Evolutionary conservation across 805 yeast genomes (phyloP).

Genomic region (Schizosaccharomyces cryophilus): DNA sequence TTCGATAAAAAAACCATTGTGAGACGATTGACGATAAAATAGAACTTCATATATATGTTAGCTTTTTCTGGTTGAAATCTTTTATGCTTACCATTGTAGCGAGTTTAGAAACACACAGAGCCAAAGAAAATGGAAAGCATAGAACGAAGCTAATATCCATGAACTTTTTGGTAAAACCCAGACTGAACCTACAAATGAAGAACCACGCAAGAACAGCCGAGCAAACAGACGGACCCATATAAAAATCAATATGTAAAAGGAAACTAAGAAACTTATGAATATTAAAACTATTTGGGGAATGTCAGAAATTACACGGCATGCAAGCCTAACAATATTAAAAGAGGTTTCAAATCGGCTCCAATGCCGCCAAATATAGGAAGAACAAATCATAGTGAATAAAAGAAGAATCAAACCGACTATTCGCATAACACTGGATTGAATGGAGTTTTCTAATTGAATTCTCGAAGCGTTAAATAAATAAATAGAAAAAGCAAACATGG

Average conservation of each 20-base stretch:
- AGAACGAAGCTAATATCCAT: conserved; percentile 14
- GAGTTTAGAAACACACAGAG: conserved; percentile 19
- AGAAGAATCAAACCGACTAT: background rate
- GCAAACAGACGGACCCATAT: conserved; percentile 16
- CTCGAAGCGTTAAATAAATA: background rate
- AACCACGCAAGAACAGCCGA: conserved; percentile 12
- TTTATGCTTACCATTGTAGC: conserved; percentile 11
- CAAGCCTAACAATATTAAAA: conserved; percentile 16
- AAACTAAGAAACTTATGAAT: conserved; percentile 11
- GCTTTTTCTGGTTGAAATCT: background rate
- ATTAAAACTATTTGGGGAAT: conserved; percentile 13
- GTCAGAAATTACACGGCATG: conserved; percentile 15
- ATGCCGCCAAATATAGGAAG: background rate
- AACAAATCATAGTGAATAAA: background rate
- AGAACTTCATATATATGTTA: background rate
- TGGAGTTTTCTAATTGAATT: background rate
- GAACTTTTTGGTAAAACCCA: conserved; percentile 12
- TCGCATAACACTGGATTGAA: background rate
- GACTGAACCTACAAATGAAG: conserved; percentile 4
- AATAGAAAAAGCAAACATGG: conserved; percentile 6
- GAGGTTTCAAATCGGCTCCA: conserved; percentile 11
- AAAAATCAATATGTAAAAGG: conserved; percentile 14
- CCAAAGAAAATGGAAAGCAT: conserved; percentile 18
- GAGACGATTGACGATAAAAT: conserved; percentile 16
- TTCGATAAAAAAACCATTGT: conserved; percentile 18